Evolutionary conservation across 2,329 filamentous ascomycete genomes (phyloP).

Genomic region (Beauveria australis): DNA sequence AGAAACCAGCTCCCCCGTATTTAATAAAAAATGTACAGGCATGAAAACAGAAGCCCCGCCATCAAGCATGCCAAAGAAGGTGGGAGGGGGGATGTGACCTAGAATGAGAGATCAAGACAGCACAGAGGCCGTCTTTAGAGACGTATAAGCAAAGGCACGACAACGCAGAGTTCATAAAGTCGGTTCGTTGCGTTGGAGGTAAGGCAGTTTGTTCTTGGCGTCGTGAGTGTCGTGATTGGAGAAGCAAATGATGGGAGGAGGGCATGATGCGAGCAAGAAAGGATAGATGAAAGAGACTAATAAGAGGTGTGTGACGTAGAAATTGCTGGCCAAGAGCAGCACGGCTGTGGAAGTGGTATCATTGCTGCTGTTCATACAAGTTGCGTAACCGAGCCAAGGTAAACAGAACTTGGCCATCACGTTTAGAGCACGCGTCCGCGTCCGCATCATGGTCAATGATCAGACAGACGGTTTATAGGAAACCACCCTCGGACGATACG

Average conservation of each 20-base stretch:
- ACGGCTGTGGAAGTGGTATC: neutral
- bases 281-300: neutral
- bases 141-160: neutral
- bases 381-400: neutral
- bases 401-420: neutral
- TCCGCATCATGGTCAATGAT: neutral
- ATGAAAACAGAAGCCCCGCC: neutral
- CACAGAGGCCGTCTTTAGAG: neutral
- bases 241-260: neutral
- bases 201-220: conserved; percentile 3
- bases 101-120: neutral
- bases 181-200: neutral
- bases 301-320: neutral
- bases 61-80: too few relatives aligned
- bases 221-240: conserved; percentile 3
- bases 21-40: neutral
- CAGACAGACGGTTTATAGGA: conserved; percentile 32
- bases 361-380: neutral
- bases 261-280: neutral
- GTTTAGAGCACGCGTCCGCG: neutral
- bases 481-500: conserved; percentile 44
- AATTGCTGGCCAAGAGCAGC: neutral
- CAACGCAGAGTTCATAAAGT: neutral
- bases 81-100: too few relatives aligned
- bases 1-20: neutral